Base-by-base conservation (phyloP, 371 early-diverging fungal genomes). In the Coemansia sp. region DNA sequence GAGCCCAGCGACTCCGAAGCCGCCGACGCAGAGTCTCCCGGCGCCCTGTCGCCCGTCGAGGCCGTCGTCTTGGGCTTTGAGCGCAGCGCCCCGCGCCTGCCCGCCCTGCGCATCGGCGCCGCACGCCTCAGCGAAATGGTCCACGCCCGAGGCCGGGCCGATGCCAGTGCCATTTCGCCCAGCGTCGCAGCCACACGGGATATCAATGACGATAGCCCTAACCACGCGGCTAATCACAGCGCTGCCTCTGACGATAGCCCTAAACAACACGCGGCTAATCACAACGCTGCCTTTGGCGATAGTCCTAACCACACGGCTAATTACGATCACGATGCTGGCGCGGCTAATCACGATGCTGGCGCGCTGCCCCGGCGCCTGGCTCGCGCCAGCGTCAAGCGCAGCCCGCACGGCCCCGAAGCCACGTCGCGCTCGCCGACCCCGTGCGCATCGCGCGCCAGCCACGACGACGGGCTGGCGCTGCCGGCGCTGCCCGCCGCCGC, bases 51-150 rank as follows among this genome's bases (percentile, higher is more conserved):
- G 30, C 61, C 66, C 0, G 9, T 49, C 5, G 53, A 57, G 12
- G 62, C 66, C 10, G 42, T 42, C 2, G 67, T 71, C 4, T 55
- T 66, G 39, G 47, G 34, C n/a, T 71, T 66, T 42, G 63, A 66
- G 16, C 68, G 41, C 34, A 50, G 55, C n/a, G 49, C 64, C 1
- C 63, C 63, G 26, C 51, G 55, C 34, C 43, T 58, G 39, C 69
- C 68, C 0, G 68, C 59, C 2, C 36, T 68, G 10, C 65, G 55
- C 7, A 56, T 65, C 0, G 70, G 70, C 7, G 70, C 70, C 5
- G 70, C 70, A 9, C 56, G 70, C 4, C 47, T 69, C 30, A 65
- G 70, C 70, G 57, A 65, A 10, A 69, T 69, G 70, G 56, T 65
- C 35, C 61, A 50, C 33, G 35, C 11, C 41, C 38, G 20, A 8